Conservation (phyloP, 148 eudicot species). For the Amaranthus cruentus region DNA sequence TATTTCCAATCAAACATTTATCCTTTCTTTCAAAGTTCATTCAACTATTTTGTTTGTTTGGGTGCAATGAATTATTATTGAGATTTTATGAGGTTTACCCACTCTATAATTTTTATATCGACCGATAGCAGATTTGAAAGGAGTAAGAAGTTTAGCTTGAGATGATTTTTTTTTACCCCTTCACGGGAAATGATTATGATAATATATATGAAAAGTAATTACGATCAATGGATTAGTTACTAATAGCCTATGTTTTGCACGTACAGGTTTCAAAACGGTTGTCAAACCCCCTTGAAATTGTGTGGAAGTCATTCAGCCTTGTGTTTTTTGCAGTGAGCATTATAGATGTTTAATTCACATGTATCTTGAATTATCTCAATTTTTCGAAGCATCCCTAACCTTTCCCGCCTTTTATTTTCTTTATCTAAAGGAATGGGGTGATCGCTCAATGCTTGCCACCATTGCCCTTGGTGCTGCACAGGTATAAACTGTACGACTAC, state of each 20-base stretch:
- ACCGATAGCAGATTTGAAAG: background rate
- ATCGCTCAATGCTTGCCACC: slow-evolving; percentile 98
- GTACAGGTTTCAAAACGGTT: slow-evolving; percentile 61
- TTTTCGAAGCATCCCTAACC: slow-evolving; percentile 6
- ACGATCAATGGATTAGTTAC: background rate
- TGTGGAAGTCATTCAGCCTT: slow-evolving; percentile 94
- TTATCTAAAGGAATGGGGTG: slow-evolving; percentile 90
- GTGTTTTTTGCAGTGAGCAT: slow-evolving; percentile 86
- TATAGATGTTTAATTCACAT: slow-evolving; percentile 9
- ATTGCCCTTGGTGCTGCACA: slow-evolving; percentile 98
- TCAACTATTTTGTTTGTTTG: background rate
- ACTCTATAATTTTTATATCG: background rate
- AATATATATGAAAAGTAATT: background rate
- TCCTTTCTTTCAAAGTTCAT: background rate
- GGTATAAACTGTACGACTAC: slow-evolving; percentile 32
- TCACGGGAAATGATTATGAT: too few relatives aligned
- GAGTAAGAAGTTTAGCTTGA: background rate
- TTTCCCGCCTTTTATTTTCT: background rate
- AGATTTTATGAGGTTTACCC: background rate
- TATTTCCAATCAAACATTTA: background rate
- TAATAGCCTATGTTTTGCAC: background rate
- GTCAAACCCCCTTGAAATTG: slow-evolving; percentile 76
- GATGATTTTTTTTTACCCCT: background rate
- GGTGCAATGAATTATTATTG: background rate
- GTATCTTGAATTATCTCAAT: background rate